A percentile compares a stretch with the other conserved stretches of the same genome.
phyloP scores from a whole-genome alignment of 2,329 filamentous ascomycete genomes.

The Curvularia spicifera region DNA sequence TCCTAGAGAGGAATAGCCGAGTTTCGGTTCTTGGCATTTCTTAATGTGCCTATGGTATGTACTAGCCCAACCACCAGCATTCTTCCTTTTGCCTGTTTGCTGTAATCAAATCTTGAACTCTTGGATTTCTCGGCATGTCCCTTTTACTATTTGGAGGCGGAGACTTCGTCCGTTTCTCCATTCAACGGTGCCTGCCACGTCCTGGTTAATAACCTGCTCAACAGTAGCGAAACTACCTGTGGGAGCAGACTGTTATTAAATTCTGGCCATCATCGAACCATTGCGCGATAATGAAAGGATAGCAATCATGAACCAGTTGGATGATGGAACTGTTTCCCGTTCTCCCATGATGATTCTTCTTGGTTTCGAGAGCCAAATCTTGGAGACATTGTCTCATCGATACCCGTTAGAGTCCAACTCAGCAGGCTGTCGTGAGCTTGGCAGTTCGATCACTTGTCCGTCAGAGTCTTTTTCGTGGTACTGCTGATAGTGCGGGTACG shows the following conservation, averaged over 20 bases:
- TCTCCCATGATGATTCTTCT: background rate
- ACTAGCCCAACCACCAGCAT: background rate
- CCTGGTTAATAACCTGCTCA: background rate
- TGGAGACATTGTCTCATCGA: background rate
- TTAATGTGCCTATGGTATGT: background rate
- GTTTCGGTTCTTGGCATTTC: background rate
- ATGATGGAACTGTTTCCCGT: background rate
- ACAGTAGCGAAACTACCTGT: background rate
- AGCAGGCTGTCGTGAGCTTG: background rate
- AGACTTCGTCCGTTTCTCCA: background rate
- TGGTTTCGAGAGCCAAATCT: background rate
- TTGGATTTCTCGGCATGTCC: background rate
- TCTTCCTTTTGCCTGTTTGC: background rate
- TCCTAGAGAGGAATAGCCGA: background rate
- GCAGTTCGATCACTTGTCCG: background rate
- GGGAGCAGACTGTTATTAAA: background rate
- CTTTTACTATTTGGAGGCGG: background rate
- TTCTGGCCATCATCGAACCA: background rate
- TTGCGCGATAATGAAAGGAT: background rate
- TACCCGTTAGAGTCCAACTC: background rate
- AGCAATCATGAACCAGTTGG: background rate
- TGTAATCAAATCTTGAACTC: background rate
- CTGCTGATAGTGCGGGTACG: background rate
- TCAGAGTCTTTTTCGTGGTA: background rate
- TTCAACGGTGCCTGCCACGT: background rate